Evolutionary conservation across 805 yeast genomes (phyloP).

Genomic region (Tanozyma kutaoensis): DNA sequence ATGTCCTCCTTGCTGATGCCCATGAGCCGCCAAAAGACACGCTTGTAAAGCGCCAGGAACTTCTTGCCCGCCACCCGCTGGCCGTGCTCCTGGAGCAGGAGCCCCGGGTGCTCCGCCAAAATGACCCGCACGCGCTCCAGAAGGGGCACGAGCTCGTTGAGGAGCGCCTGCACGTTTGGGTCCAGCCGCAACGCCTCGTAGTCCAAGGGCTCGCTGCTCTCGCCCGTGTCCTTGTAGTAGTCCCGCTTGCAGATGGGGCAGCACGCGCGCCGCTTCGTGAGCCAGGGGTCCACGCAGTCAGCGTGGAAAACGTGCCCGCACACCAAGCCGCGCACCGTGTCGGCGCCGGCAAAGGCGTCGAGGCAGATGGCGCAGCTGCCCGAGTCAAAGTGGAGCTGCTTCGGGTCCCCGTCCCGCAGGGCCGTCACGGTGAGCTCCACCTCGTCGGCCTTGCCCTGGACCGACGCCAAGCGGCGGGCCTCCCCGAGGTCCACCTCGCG

Average conservation of each 20-base stretch:
- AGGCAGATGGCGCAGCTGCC: conserved; percentile 74
- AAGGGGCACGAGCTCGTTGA: conserved; percentile 26
- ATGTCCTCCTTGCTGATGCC: conserved; percentile 37
- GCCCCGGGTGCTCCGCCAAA: conserved; percentile 13
- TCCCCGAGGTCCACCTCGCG: background rate
- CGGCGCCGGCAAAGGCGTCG: conserved; percentile 49
- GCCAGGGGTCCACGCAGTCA: conserved; percentile 74
- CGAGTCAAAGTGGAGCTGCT: conserved; percentile 40
- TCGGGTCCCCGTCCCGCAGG: background rate
- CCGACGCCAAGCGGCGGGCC: background rate
- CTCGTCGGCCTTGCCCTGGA: background rate
- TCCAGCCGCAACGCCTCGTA: conserved; percentile 22
- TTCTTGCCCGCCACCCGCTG: conserved; percentile 20
- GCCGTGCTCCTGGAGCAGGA: conserved; percentile 33
- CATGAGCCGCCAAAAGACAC: conserved; percentile 41
- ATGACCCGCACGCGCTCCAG: conserved; percentile 29
- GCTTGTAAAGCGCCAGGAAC: conserved; percentile 15
- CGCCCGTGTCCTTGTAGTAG: conserved; percentile 25
- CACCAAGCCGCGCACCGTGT: conserved; percentile 54
- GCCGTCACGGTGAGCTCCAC: background rate
- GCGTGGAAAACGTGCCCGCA: conserved; percentile 81
- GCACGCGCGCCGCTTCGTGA: conserved; percentile 58
- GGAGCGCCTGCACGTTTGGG: conserved; percentile 21
- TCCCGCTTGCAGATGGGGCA: conserved; percentile 78
- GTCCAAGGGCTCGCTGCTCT: conserved; percentile 6